Evolutionary conservation across 2,329 filamentous ascomycete species (phyloP).

Genomic region (Aaosphaeria arxii): DNA sequence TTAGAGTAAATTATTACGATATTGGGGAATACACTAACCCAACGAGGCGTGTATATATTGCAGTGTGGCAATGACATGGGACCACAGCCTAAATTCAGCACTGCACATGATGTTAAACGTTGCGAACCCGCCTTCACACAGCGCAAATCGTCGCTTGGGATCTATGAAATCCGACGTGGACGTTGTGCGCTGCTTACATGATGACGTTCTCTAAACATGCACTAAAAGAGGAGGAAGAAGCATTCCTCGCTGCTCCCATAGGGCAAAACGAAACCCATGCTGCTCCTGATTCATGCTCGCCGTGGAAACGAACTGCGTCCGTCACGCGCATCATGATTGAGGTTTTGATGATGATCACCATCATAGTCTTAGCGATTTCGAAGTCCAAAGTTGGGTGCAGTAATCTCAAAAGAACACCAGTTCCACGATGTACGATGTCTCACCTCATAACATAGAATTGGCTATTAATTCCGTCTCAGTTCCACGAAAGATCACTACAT

Average conservation of each 20-base stretch:
- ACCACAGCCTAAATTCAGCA: no score
- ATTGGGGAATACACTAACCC: no score
- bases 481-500: slow-evolving; percentile 18
- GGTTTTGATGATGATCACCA: slow-evolving; percentile 8
- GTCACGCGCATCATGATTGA: slow-evolving; percentile 11
- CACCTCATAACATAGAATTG: background rate
- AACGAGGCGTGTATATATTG: no score
- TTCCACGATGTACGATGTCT: slow-evolving; percentile 10
- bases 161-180: no score
- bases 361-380: slow-evolving; percentile 11
- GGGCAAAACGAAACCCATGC: slow-evolving; percentile 1
- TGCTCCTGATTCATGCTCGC: background rate
- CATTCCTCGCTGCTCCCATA: slow-evolving; percentile 7
- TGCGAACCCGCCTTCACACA: no score
- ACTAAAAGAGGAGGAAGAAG: slow-evolving; percentile 8
- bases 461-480: slow-evolving; percentile 1
- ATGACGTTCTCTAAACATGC: slow-evolving; percentile 3
- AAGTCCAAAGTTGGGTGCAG: slow-evolving; percentile 1
- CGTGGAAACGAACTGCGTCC: slow-evolving; percentile 1
- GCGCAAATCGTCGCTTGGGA: no score
- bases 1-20: no score
- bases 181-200: background rate
- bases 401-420: slow-evolving; percentile 13
- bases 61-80: no score
- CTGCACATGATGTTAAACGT: no score